phyloP scores from a whole-genome alignment of 208 protist genomes.

The Leishmania gerbilli region DNA sequence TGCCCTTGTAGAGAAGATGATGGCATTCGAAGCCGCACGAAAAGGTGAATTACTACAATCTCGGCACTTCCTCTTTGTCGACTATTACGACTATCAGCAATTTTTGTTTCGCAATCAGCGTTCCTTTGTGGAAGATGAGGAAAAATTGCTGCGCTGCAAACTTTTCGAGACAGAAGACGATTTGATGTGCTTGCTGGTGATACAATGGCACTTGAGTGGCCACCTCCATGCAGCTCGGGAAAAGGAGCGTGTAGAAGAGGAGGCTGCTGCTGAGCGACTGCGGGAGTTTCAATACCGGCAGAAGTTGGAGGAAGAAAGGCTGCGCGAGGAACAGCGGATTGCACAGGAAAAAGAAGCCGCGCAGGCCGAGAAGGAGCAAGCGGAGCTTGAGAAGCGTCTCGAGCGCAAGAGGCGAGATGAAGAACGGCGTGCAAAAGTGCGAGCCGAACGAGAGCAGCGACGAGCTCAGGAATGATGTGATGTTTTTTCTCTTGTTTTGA shows the following conservation, averaged over 20 bases:
- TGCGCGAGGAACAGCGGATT: conserved; percentile 29
- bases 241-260: conserved; percentile 7
- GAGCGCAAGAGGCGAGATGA: conserved; percentile 67
- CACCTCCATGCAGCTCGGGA: conserved; percentile 4
- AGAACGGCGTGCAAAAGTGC: conserved; percentile 35
- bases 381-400: conserved; percentile 55
- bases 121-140: conserved; percentile 32
- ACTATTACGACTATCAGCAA: conserved; percentile 71
- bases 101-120: conserved; percentile 42
- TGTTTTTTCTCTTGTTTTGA: background rate
- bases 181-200: conserved; percentile 20
- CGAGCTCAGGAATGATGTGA: conserved; percentile 12
- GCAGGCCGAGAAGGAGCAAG: conserved; percentile 37
- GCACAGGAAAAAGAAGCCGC: conserved; percentile 31
- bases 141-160: conserved; percentile 42
- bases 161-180: conserved; percentile 30
- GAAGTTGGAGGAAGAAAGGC: conserved; percentile 35
- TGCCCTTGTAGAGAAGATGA: conserved; percentile 38
- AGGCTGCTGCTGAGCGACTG: conserved; percentile 7
- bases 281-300: conserved; percentile 34
- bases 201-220: conserved; percentile 16
- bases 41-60: conserved; percentile 18
- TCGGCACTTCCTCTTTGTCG: conserved; percentile 54
- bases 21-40: conserved; percentile 37
- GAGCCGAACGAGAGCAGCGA: conserved; percentile 30